Conservation (phyloP, 345 rosid genomes). For the Hirschfeldia incana region DNA sequence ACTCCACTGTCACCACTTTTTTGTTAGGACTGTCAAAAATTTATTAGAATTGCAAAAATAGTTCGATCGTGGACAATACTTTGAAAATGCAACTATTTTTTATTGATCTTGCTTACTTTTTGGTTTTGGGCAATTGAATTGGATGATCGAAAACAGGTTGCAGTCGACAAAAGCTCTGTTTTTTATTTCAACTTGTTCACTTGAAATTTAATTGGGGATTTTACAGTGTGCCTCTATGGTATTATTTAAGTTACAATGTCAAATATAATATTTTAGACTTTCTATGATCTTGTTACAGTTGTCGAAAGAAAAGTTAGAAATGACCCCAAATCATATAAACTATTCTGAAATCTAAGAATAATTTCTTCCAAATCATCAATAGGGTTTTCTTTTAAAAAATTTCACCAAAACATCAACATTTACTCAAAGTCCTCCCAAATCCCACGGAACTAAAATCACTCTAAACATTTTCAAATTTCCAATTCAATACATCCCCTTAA, state of each 20-base stretch:
- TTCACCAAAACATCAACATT: too few species aligned
- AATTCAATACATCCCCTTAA: too few species aligned
- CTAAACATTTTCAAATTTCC: neutral
- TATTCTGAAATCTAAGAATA: too few species aligned
- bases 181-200: neutral
- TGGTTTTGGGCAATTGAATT: neutral
- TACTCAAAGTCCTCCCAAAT: neutral
- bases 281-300: too few species aligned
- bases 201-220: neutral
- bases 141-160: neutral
- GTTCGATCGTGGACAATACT: too few species aligned
- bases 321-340: too few species aligned
- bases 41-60: neutral
- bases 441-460: neutral
- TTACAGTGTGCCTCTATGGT: neutral
- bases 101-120: neutral
- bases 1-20: too few species aligned
- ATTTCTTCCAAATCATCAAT: neutral
- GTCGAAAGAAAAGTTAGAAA: too few species aligned
- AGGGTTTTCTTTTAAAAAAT: too few species aligned
- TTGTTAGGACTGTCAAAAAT: too few species aligned
- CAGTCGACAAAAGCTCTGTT: neutral
- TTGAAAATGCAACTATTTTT: too few species aligned
- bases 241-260: neutral
- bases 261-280: too few species aligned